A percentile compares a stretch with the other conserved stretches of the same genome.
Conservation (phyloP, 164 flowering plant genomes). For the Magnolia kwangsiensis region DNA sequence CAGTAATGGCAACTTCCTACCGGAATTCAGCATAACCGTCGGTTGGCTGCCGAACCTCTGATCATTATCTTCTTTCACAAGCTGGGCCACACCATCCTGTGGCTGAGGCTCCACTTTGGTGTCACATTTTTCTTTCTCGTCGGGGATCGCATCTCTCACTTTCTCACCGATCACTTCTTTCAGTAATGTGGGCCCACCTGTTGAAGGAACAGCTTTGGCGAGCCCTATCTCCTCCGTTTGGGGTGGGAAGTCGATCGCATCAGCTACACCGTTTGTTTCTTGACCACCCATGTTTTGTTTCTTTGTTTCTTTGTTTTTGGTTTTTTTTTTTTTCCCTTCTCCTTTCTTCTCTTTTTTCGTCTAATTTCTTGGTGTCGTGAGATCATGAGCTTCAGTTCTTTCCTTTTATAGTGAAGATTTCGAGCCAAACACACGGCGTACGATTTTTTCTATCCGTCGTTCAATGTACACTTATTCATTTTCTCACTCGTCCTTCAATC, state of each 20-base stretch:
- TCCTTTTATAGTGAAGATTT: background rate
- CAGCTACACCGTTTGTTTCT: background rate
- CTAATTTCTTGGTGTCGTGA: background rate
- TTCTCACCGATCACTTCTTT: too few relatives aligned
- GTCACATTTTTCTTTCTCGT: background rate
- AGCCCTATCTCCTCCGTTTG: background rate
- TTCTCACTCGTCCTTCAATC: background rate
- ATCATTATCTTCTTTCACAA: background rate
- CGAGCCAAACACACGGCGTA: background rate
- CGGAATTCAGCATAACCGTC: conserved; percentile 10
- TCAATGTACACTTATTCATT: background rate
- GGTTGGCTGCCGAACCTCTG: conserved; percentile 4
- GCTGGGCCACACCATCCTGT: background rate
- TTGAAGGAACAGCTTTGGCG: too few relatives aligned
- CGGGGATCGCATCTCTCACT: background rate
- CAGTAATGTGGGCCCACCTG: too few relatives aligned
- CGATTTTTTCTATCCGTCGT: background rate
- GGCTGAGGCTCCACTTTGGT: background rate
- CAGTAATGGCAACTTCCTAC: conserved; percentile 16
- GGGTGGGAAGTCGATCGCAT: background rate
- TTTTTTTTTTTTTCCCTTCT: too few relatives aligned
- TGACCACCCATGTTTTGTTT: background rate
- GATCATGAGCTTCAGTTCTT: background rate
- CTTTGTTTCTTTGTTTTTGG: too few relatives aligned
- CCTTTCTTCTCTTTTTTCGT: background rate